Conservation (phyloP, 805 yeast species). For the Kodamaea restingae region DNA sequence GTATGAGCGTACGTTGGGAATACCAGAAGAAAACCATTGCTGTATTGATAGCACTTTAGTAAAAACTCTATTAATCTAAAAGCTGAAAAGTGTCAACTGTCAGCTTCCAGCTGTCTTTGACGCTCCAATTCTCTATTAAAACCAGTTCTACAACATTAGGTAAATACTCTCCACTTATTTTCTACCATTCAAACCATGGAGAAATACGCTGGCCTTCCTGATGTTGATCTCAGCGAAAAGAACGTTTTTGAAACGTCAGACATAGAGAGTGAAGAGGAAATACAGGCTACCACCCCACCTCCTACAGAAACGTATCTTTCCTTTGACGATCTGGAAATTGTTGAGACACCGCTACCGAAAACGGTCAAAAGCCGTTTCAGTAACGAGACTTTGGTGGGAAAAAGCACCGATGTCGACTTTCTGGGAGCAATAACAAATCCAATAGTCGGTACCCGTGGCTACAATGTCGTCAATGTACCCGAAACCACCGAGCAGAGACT, state of each 20-base stretch:
- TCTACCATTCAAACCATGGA: too few species aligned
- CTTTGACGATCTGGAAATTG: slow-evolving; percentile 2
- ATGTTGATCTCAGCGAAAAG: slow-evolving; percentile 17
- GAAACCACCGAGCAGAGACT: slow-evolving; percentile 41
- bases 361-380: slow-evolving; percentile 16
- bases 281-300: not conserved
- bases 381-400: slow-evolving; percentile 19
- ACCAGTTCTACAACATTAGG: too few species aligned
- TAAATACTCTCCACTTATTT: too few species aligned
- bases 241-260: slow-evolving; percentile 49
- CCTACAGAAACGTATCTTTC: not conserved
- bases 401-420: slow-evolving; percentile 33
- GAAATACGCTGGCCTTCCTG: slow-evolving; percentile 14
- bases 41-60: too few species aligned
- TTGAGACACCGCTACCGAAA: not conserved
- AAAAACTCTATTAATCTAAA: too few species aligned
- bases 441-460: slow-evolving; percentile 22
- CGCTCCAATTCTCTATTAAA: too few species aligned
- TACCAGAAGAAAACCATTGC: too few species aligned
- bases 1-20: too few species aligned
- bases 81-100: too few species aligned
- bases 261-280: slow-evolving; percentile 18
- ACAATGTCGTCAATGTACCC: slow-evolving; percentile 16
- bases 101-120: too few species aligned
- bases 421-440: slow-evolving; percentile 29